phyloP scores from a whole-genome alignment of 192 early-diverging fungal genomes.

The Backusella liffmaniae region DNA sequence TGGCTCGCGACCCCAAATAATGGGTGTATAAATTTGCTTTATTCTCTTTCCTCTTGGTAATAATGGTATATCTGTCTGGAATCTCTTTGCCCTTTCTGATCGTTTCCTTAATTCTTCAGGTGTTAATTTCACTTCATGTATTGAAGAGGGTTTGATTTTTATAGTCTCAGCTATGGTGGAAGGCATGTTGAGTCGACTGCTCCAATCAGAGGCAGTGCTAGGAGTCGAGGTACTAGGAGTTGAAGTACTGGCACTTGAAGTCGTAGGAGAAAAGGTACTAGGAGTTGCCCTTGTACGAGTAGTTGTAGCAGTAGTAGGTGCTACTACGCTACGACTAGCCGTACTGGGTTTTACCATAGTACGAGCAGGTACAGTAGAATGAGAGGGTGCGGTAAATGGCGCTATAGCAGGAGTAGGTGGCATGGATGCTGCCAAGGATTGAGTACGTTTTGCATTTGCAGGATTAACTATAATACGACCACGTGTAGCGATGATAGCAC shows the following conservation, averaged over 20 bases:
- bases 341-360: neutral
- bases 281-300: neutral
- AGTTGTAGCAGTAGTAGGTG: neutral
- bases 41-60: neutral
- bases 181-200: neutral
- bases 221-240: neutral
- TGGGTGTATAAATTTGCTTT: neutral
- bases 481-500: neutral
- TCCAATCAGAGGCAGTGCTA: neutral
- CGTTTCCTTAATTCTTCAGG: constrained; percentile 12
- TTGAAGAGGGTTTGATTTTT: neutral
- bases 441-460: neutral
- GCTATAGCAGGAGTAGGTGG: neutral
- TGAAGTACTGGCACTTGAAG: too few relatives aligned
- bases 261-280: neutral
- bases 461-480: neutral
- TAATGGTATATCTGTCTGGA: neutral
- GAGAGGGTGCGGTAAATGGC: neutral
- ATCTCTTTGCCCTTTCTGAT: constrained; percentile 8
- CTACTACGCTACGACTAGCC: neutral
- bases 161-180: neutral
- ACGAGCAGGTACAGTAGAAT: neutral
- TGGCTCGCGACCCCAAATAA: constrained; percentile 44
- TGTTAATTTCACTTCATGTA: neutral
- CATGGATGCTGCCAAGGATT: neutral